A percentile compares a stretch with the other conserved stretches of the same genome.
phyloP scores from a whole-genome alignment of 2,329 filamentous ascomycete genomes.

The Tolypocladium cylindrosporum region DNA sequence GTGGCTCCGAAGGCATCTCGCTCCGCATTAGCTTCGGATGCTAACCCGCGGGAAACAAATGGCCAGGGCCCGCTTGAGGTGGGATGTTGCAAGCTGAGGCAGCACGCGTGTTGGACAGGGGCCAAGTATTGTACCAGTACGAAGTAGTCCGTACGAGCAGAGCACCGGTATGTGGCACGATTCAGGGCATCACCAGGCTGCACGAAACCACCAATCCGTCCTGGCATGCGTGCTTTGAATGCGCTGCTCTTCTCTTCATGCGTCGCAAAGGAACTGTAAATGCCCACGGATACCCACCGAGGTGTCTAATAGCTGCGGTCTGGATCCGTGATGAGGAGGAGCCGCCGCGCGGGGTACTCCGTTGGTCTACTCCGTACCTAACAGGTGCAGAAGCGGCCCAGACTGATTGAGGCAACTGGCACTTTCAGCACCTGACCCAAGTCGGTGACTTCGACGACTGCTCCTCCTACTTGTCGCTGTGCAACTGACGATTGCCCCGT shows the following conservation, averaged over 20 bases:
- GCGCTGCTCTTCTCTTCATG: background rate
- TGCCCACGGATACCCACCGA: background rate
- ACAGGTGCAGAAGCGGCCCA: background rate
- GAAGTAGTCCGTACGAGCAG: background rate
- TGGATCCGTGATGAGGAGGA: background rate
- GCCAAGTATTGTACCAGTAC: background rate
- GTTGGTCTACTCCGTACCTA: background rate
- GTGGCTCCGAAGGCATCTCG: background rate
- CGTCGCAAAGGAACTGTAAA: background rate
- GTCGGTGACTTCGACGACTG: background rate
- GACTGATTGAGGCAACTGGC: background rate
- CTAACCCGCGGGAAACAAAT: background rate
- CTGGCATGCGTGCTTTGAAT: background rate
- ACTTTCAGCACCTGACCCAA: background rate
- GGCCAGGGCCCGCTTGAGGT: background rate
- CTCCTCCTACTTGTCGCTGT: background rate
- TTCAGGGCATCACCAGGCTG: background rate
- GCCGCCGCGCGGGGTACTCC: background rate
- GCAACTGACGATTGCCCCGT: background rate
- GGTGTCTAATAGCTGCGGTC: background rate
- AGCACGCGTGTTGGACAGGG: background rate
- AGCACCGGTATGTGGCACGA: background rate
- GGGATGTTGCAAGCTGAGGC: background rate
- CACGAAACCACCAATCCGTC: background rate
- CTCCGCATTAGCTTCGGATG: slow-evolving; percentile 1